Base-by-base conservation (phyloP, 768 basidiomycete genomes). In the Omphalotus guepiniiformis region DNA sequence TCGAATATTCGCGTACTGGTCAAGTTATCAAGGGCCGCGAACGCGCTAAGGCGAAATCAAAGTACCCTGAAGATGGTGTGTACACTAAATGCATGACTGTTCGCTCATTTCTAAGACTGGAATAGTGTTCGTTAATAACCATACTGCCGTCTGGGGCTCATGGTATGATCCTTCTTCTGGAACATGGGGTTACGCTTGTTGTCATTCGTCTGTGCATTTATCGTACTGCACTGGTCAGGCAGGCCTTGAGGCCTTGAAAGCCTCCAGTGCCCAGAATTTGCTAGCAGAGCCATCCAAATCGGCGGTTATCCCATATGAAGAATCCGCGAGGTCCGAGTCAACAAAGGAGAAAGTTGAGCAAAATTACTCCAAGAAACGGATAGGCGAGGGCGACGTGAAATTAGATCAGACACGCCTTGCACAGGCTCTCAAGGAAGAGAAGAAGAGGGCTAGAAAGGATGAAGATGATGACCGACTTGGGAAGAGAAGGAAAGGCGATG, bases 131-230 rank as follows among this genome's bases (percentile, higher is more conserved):
- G 70, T 88, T 58, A 94, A 93, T 65, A 99, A 99, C 60, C 96
- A 99, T 59, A 93, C 87, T 1, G 73, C 82, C 4, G 84, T 97
- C n/a, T 99, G 96, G 96, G 96, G 96, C 37, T 99, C 96, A 36
- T 98, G 84, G 83, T 98, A 89, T 63, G 83, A 89, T 54, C 51
- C 70, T 13, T 69, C 78, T 11, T 74, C 77, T 2, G 80, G 83
- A 12, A 60, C 71, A 50, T 99, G 96, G 96, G 96, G 96, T 29
- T 99, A 86, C 64, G 85, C 80, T 22, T 99, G 96, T 64, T 99
- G 96, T 60, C 94, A 96, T 60, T 93, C 93, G 8, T 74, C 60
- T 37, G 71, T 92, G 23, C 86, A 92, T 57, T 69, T 88, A 41
- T 94, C 94, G 15, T 97, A 97, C 62, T 97, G 94, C 62, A 83